Evolutionary conservation across 495 filamentous ascomycete species (phyloP).

Genomic region (Aspergillus steynii): DNA sequence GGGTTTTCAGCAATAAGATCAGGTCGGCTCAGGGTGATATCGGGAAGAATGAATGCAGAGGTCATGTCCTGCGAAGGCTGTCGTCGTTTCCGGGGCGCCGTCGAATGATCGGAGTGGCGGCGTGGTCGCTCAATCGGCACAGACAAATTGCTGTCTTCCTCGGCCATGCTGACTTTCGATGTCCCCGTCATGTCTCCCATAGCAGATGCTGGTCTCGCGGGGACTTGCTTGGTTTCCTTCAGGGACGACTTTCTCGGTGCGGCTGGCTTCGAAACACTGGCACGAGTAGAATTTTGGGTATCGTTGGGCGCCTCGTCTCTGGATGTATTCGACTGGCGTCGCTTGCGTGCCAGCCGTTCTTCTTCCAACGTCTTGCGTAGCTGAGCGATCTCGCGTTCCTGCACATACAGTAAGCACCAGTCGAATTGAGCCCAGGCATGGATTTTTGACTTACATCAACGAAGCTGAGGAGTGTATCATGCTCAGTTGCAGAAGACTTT

Average conservation of each 20-base stretch:
- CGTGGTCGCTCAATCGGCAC: conserved; percentile 39
- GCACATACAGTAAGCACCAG: conserved; percentile 4
- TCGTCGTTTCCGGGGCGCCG: conserved; percentile 32
- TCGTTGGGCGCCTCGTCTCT: conserved; percentile 34
- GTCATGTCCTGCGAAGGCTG: conserved; percentile 64
- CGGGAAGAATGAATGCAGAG: conserved; percentile 75
- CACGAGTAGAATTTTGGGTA: conserved; percentile 39
- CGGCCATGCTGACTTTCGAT: conserved; percentile 25
- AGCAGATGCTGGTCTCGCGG: conserved; percentile 40
- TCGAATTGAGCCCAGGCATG: not conserved
- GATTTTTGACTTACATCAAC: conserved; percentile 39
- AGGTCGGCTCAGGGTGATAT: conserved; percentile 58
- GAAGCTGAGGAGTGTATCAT: conserved; percentile 49
- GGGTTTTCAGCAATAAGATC: conserved; percentile 35
- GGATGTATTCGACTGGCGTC: conserved; percentile 34
- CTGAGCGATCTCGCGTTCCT: conserved; percentile 49
- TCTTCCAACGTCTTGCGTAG: conserved; percentile 52
- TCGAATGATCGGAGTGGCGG: conserved; percentile 50
- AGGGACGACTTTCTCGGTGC: conserved; percentile 50
- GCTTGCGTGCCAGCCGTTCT: conserved; percentile 48
- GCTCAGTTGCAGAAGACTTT: conserved; percentile 28
- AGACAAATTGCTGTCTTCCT: conserved; percentile 33
- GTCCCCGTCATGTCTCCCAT: conserved; percentile 36
- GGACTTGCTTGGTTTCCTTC: conserved; percentile 35
- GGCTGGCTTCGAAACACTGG: conserved; percentile 34